Conservation (phyloP, 768 basidiomycete species). For the Scleroderma bovista region DNA sequence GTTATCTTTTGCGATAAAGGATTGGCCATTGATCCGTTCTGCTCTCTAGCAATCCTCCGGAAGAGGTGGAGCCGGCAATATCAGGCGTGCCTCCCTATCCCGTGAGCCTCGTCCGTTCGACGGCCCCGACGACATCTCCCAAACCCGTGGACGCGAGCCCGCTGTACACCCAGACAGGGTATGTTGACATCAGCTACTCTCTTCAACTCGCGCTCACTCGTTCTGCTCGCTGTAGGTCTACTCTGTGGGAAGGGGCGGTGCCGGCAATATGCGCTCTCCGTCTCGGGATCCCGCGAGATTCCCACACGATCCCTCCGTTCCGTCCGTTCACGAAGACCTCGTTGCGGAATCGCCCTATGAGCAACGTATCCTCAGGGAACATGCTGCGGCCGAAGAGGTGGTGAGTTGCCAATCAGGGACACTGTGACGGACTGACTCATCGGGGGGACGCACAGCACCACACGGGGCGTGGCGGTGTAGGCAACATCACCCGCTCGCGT, state of each 20-base stretch:
- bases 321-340: constrained; percentile 24
- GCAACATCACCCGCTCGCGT: constrained; percentile 52
- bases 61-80: constrained; percentile 67
- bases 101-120: constrained; percentile 37
- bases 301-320: constrained; percentile 9
- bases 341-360: constrained; percentile 18
- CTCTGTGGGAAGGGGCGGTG: constrained; percentile 74
- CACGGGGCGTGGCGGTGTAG: constrained; percentile 58
- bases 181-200: constrained; percentile 5
- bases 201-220: not conserved
- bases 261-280: constrained; percentile 79
- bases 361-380: constrained; percentile 18
- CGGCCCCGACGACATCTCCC: constrained; percentile 51
- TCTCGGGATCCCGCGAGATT: constrained; percentile 44
- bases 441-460: constrained; percentile 53
- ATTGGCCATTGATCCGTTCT: not conserved
- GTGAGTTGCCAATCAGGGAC: no score
- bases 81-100: constrained; percentile 44
- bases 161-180: constrained; percentile 33
- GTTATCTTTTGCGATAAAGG: constrained; percentile 16
- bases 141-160: constrained; percentile 60
- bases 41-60: constrained; percentile 48
- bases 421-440: no score
- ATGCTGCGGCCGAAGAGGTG: constrained; percentile 24
- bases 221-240: constrained; percentile 13